A percentile compares a stretch with the other conserved stretches of the same genome.
Evolutionary conservation across 345 rosid genomes (phyloP).

Genomic region (Citropsis articulata): DNA sequence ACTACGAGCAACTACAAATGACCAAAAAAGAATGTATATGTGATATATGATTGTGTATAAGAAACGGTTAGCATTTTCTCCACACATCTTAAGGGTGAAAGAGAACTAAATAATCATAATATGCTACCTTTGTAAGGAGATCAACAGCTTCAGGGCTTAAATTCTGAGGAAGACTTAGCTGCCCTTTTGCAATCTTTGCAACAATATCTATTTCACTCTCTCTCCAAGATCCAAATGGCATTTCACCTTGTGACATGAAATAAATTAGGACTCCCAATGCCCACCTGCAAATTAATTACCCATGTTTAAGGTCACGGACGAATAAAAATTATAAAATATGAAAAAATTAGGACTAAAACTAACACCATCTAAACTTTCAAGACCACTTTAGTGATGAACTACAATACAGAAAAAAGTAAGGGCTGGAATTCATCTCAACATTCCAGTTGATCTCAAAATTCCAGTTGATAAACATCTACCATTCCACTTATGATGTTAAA

Average conservation of each 20-base stretch:
- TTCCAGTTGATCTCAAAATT: not conserved
- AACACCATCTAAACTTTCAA: not conserved
- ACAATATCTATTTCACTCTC: slow-evolving; percentile 67
- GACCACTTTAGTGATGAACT: not conserved
- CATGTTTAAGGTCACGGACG: not conserved
- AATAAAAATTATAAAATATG: no score
- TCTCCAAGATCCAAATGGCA: slow-evolving; percentile 91
- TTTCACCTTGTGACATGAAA: slow-evolving; percentile 76
- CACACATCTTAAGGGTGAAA: no score
- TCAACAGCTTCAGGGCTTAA: slow-evolving; percentile 64
- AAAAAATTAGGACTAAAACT: not conserved
- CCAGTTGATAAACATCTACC: not conserved
- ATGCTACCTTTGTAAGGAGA: slow-evolving; percentile 68
- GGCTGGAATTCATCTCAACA: not conserved
- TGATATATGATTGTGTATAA: not conserved
- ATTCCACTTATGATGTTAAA: not conserved
- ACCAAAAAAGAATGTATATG: not conserved
- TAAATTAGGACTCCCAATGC: slow-evolving; percentile 82
- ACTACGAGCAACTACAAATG: slow-evolving; percentile 68
- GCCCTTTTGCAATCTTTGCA: slow-evolving; percentile 82
- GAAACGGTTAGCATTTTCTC: not conserved
- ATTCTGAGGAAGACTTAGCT: slow-evolving; percentile 49
- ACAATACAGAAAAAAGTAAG: no score
- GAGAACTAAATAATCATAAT: not conserved
- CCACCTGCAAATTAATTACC: slow-evolving; percentile 55